Conservation (phyloP, 2,329 filamentous ascomycete genomes). For the Cercospora sojina region DNA sequence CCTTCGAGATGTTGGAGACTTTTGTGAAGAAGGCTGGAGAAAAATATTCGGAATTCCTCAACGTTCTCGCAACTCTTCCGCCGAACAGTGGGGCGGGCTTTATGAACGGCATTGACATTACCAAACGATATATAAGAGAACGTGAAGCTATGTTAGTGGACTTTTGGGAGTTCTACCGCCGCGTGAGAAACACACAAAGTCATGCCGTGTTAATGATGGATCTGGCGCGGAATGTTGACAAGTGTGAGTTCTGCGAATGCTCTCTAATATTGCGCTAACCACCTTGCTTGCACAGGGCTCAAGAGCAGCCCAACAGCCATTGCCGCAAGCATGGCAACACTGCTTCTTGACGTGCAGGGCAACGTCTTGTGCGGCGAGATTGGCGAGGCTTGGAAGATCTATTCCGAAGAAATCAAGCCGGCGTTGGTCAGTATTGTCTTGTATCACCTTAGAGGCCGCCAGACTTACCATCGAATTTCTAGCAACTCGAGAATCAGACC, state of each 20-base stretch:
- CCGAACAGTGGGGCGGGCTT: no score
- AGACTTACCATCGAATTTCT: no score
- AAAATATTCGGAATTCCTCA: background rate
- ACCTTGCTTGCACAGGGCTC: background rate
- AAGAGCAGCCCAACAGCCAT: background rate
- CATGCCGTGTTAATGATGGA: background rate
- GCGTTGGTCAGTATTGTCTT: background rate
- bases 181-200: background rate
- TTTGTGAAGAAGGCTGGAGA: background rate
- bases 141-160: background rate
- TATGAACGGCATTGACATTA: no score
- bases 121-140: background rate
- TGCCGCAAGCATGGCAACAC: background rate
- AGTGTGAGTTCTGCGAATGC: background rate
- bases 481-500: no score
- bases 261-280: no score
- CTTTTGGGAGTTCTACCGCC: background rate
- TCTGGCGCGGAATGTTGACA: background rate
- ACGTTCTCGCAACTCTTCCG: background rate
- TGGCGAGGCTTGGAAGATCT: background rate
- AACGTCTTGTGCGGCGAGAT: background rate
- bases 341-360: background rate
- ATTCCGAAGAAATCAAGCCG: background rate
- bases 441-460: background rate
- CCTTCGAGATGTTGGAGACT: background rate